Evolutionary conservation across 2,329 filamentous ascomycete species (phyloP).

Genomic region (Sporothrix luriei): DNA sequence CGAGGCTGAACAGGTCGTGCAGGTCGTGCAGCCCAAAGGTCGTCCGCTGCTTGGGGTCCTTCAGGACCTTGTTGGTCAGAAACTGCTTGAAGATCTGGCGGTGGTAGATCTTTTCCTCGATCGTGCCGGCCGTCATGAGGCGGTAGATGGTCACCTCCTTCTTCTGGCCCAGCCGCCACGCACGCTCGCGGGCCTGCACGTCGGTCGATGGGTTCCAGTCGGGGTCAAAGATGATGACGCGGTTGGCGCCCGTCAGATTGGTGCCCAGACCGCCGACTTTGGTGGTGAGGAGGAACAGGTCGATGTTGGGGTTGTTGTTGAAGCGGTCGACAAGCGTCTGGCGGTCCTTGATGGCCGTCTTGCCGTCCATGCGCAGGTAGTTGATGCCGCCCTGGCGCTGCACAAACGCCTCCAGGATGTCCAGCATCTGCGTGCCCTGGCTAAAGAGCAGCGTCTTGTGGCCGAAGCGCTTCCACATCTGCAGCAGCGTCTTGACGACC

Average conservation of each 20-base stretch:
- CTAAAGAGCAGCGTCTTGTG: conserved; percentile 94
- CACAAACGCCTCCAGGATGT: conserved; percentile 86
- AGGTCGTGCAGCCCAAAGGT: conserved; percentile 88
- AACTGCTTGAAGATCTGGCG: conserved; percentile 99
- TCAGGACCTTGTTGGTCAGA: conserved; percentile 91
- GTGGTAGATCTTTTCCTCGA: conserved; percentile 99
- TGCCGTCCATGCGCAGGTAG: conserved; percentile 90
- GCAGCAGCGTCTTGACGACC: conserved; percentile 82
- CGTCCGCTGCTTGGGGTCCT: conserved; percentile 89
- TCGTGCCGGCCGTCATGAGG: conserved; percentile 96
- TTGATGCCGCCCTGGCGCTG: conserved; percentile 66
- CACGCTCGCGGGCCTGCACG: conserved; percentile 89
- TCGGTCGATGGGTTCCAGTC: conserved; percentile 99
- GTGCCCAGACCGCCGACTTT: conserved; percentile 93
- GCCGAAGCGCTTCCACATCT: conserved; percentile 84
- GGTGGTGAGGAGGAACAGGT: conserved; percentile 92
- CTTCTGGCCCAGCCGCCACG: conserved; percentile 94
- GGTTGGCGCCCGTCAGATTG: conserved; percentile 90
- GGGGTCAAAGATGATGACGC: conserved; percentile 97
- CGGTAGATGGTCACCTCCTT: conserved; percentile 94
- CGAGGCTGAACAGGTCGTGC: conserved; percentile 86
- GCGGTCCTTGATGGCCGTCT: conserved; percentile 83
- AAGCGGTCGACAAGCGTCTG: conserved; percentile 91
- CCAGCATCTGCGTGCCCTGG: conserved; percentile 91
- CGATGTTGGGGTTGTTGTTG: conserved; percentile 75